A percentile compares a stretch with the other conserved stretches of the same genome.
Conservation (phyloP, 306 rosid genomes). For the Inga oerstediana region DNA sequence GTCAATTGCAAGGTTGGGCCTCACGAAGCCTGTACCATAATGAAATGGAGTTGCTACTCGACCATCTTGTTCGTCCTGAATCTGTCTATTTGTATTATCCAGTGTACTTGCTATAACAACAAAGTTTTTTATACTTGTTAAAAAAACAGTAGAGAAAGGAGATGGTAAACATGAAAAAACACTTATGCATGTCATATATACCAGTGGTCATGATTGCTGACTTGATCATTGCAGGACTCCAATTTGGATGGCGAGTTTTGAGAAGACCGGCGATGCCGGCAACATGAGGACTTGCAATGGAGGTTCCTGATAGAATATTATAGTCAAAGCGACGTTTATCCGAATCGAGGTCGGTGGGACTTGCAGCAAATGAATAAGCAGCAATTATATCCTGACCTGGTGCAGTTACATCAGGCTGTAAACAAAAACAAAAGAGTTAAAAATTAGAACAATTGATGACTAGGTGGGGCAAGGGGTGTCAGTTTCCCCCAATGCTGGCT, state of each 20-base stretch:
- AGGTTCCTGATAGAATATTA: neutral
- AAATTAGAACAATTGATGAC: neutral
- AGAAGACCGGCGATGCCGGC: neutral
- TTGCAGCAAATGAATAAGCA: neutral
- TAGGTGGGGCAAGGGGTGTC: too few relatives aligned
- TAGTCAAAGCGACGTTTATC: neutral
- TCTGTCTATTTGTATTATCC: neutral
- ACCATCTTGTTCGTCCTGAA: neutral
- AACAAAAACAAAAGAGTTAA: neutral
- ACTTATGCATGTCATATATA: neutral
- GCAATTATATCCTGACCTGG: neutral
- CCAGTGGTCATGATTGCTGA: constrained; percentile 13
- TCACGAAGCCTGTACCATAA: neutral
- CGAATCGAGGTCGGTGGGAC: neutral
- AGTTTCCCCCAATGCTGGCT: too few relatives aligned
- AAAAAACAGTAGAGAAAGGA: neutral
- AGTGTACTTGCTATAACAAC: neutral
- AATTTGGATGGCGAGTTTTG: neutral
- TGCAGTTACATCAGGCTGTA: neutral
- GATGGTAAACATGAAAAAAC: neutral
- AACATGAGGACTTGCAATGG: neutral
- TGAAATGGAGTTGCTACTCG: neutral
- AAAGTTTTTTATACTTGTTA: neutral
- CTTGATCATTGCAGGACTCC: neutral
- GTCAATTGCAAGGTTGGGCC: neutral